A percentile compares a stretch with the other conserved stretches of the same genome.
These are phyloP conservation scores for Capsicum rhomboideum DNA, from an alignment of 257 asterid species.

Conservation along the genomic window DNA sequence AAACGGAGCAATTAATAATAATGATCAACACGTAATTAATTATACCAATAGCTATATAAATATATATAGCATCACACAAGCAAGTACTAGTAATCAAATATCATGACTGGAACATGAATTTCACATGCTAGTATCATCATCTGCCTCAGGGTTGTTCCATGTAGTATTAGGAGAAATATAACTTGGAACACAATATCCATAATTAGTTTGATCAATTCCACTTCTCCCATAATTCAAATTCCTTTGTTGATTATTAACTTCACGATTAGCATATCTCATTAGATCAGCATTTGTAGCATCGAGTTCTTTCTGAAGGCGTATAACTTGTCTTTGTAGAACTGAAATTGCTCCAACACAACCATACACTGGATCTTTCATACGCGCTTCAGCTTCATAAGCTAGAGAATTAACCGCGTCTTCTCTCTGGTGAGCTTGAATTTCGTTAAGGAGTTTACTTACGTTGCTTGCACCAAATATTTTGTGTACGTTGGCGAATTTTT, in stretches of 20 bases:
- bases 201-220: slow-evolving; percentile 16
- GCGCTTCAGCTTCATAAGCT: slow-evolving; percentile 79
- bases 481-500: slow-evolving; percentile 62
- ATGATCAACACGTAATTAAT: neutral
- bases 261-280: slow-evolving; percentile 29
- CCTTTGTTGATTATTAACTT: neutral
- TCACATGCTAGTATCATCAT: neutral
- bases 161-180: neutral
- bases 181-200: slow-evolving; percentile 12
- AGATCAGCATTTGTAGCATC: slow-evolving; percentile 66
- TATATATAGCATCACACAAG: neutral
- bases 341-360: slow-evolving; percentile 82
- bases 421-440: slow-evolving; percentile 55
- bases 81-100: neutral
- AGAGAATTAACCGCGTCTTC: slow-evolving; percentile 74
- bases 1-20: neutral
- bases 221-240: slow-evolving; percentile 3
- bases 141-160: neutral
- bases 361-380: slow-evolving; percentile 61
- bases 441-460: slow-evolving; percentile 59
- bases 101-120: neutral
- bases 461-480: slow-evolving; percentile 75
- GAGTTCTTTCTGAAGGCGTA: slow-evolving; percentile 49
- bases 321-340: slow-evolving; percentile 53
- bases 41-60: neutral